Evolutionary conservation across 106 monocot species (phyloP).

Genomic region (Cymbidium sinense): DNA sequence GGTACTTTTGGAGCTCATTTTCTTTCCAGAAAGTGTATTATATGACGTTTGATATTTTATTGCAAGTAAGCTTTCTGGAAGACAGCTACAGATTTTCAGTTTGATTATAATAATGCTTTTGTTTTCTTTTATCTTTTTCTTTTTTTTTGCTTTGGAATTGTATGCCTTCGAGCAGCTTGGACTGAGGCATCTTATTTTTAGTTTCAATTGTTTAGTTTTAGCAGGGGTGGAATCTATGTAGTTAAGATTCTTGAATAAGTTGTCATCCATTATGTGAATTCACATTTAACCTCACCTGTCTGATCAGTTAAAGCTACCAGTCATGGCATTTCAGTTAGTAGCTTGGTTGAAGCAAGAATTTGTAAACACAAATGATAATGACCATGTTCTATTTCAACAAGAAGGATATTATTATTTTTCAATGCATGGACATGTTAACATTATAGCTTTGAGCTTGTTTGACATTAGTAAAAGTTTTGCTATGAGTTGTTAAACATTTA

Average conservation of each 20-base stretch:
- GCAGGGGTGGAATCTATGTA: neutral
- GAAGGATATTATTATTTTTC: neutral
- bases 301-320: neutral
- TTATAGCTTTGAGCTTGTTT: too few species aligned
- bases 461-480: too few species aligned
- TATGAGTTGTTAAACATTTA: too few species aligned
- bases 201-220: neutral
- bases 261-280: neutral
- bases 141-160: neutral
- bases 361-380: neutral
- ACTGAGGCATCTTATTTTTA: neutral
- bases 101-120: too few species aligned
- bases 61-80: neutral
- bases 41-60: neutral
- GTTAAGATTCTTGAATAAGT: neutral
- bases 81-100: too few species aligned
- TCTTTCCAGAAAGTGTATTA: neutral
- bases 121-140: too few species aligned
- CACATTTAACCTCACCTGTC: neutral
- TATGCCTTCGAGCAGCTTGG: neutral
- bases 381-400: neutral
- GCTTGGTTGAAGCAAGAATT: neutral
- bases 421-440: neutral
- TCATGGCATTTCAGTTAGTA: neutral
- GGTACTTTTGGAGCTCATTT: constrained; percentile 29